Evolutionary conservation across 2,329 filamentous ascomycete species (phyloP).

Genomic region (Leptographium galeiforme): DNA sequence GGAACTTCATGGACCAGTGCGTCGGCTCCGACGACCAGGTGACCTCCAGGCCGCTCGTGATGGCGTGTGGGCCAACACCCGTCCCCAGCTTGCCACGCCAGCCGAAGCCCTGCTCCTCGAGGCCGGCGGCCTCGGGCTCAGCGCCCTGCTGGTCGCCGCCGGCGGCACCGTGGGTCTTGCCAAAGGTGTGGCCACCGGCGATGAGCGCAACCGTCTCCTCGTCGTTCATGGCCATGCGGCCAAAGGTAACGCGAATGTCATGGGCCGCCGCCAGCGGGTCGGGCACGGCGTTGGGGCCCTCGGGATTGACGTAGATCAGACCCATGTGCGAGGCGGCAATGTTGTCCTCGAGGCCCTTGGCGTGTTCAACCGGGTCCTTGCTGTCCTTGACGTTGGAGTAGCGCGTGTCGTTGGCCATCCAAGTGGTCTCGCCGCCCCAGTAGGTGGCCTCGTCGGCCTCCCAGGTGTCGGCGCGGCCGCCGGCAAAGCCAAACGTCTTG

Average conservation of each 20-base stretch:
- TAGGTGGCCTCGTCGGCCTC: slow-evolving; percentile 64
- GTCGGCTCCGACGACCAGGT: slow-evolving; percentile 66
- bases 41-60: slow-evolving; percentile 66
- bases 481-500: slow-evolving; percentile 60
- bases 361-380: slow-evolving; percentile 36
- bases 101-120: slow-evolving; percentile 58
- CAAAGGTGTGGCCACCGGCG: slow-evolving; percentile 64
- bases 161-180: slow-evolving; percentile 68
- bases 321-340: slow-evolving; percentile 60
- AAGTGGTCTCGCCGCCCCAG: slow-evolving; percentile 65
- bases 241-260: slow-evolving; percentile 64
- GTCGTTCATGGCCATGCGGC: slow-evolving; percentile 73
- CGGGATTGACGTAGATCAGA: slow-evolving; percentile 71
- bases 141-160: slow-evolving; percentile 48
- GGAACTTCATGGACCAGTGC: slow-evolving; percentile 63
- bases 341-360: slow-evolving; percentile 53
- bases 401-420: slow-evolving; percentile 61
- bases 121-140: slow-evolving; percentile 50
- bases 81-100: slow-evolving; percentile 52
- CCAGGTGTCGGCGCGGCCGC: slow-evolving; percentile 59
- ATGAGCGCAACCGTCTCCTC: slow-evolving; percentile 72
- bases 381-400: slow-evolving; percentile 38
- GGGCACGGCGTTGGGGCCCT: slow-evolving; percentile 59
- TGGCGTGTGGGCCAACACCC: slow-evolving; percentile 59
- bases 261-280: slow-evolving; percentile 55